Evolutionary conservation across 2,329 filamentous ascomycete species (phyloP).

Genomic region (Ascochyta lentis): DNA sequence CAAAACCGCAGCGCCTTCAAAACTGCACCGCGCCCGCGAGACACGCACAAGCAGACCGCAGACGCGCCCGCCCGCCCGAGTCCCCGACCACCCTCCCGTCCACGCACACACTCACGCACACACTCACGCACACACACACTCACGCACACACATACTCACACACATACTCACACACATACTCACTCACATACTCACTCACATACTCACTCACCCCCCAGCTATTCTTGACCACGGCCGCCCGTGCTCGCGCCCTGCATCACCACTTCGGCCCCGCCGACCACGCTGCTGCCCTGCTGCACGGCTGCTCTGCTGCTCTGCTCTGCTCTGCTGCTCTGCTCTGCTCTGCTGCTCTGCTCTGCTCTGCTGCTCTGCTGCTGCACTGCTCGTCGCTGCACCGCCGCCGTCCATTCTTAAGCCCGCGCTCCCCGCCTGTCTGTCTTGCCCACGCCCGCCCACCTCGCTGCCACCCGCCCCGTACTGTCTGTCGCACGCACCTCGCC

Average conservation of each 20-base stretch:
- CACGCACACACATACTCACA: no score
- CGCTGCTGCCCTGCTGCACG: not conserved
- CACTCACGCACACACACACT: not conserved
- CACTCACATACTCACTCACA: not conserved
- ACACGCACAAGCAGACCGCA: not conserved
- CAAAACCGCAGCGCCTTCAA: not conserved
- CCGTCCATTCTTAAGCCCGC: conserved; percentile 7
- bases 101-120: no score
- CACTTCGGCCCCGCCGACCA: conserved; percentile 1
- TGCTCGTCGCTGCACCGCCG: not conserved
- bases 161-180: not conserved
- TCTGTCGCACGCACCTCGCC: not conserved
- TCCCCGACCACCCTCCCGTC: no score
- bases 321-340: no score
- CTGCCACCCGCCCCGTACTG: not conserved
- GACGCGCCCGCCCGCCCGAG: not conserved
- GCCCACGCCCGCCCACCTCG: conserved; percentile 5
- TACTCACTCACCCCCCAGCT: not conserved
- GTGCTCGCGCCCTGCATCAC: conserved; percentile 4
- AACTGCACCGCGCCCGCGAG: not conserved
- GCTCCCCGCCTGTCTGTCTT: conserved; percentile 3
- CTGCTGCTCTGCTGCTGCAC: no score
- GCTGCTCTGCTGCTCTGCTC: no score
- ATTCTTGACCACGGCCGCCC: conserved; percentile 3
- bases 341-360: no score